Percentiles rank a stretch among this genome's conserved stretches.
Evolutionary conservation across 768 basidiomycete genomes (phyloP).

Genomic region (Xerocomus spinulosus): DNA sequence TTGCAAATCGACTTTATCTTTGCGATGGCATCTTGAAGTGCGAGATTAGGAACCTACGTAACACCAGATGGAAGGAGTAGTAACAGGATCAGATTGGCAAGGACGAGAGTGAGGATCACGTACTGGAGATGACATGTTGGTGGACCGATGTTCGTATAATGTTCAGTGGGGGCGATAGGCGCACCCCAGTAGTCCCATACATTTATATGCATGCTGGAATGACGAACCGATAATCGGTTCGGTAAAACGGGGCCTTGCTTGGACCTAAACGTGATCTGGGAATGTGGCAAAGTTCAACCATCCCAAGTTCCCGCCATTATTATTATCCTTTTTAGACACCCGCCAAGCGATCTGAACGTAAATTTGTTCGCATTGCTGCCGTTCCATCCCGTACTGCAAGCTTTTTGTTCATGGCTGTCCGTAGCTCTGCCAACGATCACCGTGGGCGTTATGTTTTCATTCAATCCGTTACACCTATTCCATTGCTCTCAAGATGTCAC

Average conservation of each 20-base stretch:
- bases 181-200: background rate
- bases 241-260: background rate
- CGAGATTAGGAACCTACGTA: background rate
- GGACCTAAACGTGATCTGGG: no score
- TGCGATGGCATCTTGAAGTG: constrained; percentile 1
- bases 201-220: background rate
- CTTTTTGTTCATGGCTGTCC: background rate
- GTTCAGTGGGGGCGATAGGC: background rate
- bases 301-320: no score
- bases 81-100: background rate
- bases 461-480: no score
- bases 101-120: background rate
- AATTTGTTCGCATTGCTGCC: no score
- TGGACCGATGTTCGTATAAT: background rate
- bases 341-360: no score
- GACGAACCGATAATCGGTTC: background rate
- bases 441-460: no score
- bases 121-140: background rate
- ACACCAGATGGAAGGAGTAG: background rate
- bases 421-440: background rate
- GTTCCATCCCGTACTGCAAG: no score
- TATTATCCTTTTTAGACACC: no score
- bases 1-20: constrained; percentile 1
- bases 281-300: no score
- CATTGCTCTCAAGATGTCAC: no score